These are phyloP conservation scores for Fusarium sp. DNA, from an alignment of 2,329 filamentous ascomycete species.

Conservation along the genomic window DNA sequence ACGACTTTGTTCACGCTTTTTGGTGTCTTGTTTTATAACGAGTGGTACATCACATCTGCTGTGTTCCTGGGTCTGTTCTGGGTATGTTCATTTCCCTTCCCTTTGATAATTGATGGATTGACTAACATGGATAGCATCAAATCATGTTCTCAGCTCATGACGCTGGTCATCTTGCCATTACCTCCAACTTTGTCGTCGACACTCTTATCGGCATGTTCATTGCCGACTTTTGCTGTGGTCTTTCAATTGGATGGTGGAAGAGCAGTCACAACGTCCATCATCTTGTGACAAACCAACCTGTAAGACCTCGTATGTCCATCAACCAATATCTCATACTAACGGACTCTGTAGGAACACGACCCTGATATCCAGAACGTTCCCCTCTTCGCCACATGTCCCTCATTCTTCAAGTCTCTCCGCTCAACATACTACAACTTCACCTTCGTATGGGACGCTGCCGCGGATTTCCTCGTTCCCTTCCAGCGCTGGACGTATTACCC, in stretches of 20 bases:
- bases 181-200: constrained; percentile 69
- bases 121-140: constrained; percentile 65
- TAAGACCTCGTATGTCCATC: constrained; percentile 43
- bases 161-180: constrained; percentile 73
- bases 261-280: constrained; percentile 77
- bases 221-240: constrained; percentile 74
- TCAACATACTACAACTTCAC: constrained; percentile 74
- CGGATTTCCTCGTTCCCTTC: constrained; percentile 69
- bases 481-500: constrained; percentile 79
- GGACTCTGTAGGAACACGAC: constrained; percentile 62
- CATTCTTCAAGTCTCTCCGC: constrained; percentile 73
- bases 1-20: constrained; percentile 63
- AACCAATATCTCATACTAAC: constrained; percentile 1
- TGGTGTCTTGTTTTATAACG: constrained; percentile 58
- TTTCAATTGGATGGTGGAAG: constrained; percentile 79
- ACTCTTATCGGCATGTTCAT: constrained; percentile 73
- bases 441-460: constrained; percentile 73
- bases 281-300: constrained; percentile 73
- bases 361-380: constrained; percentile 76
- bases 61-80: constrained; percentile 73
- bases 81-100: constrained; percentile 56
- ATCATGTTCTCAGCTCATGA: constrained; percentile 78
- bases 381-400: constrained; percentile 75
- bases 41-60: constrained; percentile 71
- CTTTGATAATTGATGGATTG: neutral